Percentiles rank a stretch among this genome's conserved stretches.
Conservation (phyloP, 768 basidiomycete species). For the Baorangia bicolor region DNA sequence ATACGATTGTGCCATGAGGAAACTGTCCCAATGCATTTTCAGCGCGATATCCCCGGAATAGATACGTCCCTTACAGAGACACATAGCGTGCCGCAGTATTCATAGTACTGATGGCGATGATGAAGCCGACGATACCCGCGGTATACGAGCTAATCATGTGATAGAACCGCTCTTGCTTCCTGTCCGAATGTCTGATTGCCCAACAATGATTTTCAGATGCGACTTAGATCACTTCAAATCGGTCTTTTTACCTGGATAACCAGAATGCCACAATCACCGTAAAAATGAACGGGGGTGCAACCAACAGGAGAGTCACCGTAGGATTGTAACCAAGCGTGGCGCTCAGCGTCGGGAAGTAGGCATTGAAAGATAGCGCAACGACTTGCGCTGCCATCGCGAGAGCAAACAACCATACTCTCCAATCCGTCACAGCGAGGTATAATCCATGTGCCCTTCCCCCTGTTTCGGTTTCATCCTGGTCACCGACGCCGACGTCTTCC, state of each 20-base stretch:
- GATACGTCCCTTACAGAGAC: conserved; percentile 46
- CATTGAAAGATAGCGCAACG: conserved; percentile 70
- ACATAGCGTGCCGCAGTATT: conserved; percentile 63
- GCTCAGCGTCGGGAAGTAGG: conserved; percentile 78
- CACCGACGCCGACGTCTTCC: conserved; percentile 64
- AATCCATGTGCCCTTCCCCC: conserved; percentile 46
- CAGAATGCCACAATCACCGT: conserved; percentile 55
- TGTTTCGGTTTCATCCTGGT: conserved; percentile 46
- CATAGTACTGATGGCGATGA: conserved; percentile 65
- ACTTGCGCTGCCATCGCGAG: conserved; percentile 38
- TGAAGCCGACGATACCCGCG: conserved; percentile 65
- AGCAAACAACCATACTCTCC: conserved; percentile 82
- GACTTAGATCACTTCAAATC: neutral
- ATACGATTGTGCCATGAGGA: conserved; percentile 75
- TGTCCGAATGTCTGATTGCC: conserved; percentile 62
- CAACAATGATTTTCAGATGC: conserved; percentile 3
- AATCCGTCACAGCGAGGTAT: conserved; percentile 62
- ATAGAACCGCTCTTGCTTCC: conserved; percentile 64
- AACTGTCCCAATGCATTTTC: conserved; percentile 39
- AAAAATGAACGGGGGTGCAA: conserved; percentile 73
- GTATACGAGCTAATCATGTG: conserved; percentile 57
- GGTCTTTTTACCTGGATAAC: conserved; percentile 43
- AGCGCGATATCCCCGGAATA: conserved; percentile 2
- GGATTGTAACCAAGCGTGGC: conserved; percentile 66
- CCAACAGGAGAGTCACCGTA: conserved; percentile 67